A percentile compares a stretch with the other conserved stretches of the same genome.
Conservation (phyloP, 1,284 basidiomycete species). For the Chalciporus sp. region DNA sequence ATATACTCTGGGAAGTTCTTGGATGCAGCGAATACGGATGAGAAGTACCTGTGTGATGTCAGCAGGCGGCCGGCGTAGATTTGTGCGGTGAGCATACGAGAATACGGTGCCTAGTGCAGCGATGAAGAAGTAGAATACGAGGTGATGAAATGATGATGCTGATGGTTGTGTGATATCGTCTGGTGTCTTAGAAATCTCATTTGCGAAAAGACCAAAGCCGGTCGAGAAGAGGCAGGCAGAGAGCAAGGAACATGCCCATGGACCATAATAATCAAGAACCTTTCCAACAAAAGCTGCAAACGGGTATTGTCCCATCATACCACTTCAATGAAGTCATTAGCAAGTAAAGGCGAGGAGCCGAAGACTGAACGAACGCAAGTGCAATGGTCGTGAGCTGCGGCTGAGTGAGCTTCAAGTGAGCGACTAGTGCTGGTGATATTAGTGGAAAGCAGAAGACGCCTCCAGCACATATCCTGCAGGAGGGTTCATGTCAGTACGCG, state of each 20-base stretch:
- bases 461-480: conserved; percentile 63
- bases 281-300: conserved; percentile 62
- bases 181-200: conserved; percentile 50
- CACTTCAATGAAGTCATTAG: conserved; percentile 40
- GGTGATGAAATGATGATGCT: conserved; percentile 48
- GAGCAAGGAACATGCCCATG: conserved; percentile 65
- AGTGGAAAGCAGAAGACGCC: conserved; percentile 78
- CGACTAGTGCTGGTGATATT: conserved; percentile 61
- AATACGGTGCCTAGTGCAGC: conserved; percentile 68
- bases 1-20: conserved; percentile 64
- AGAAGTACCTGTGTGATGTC: conserved; percentile 60
- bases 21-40: conserved; percentile 73
- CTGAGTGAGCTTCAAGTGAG: conserved; percentile 64
- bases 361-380: conserved; percentile 50
- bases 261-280: conserved; percentile 58
- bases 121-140: conserved; percentile 62
- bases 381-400: conserved; percentile 78
- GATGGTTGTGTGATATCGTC: conserved; percentile 42
- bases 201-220: conserved; percentile 64
- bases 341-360: background rate
- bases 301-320: conserved; percentile 71
- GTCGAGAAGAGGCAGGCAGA: conserved; percentile 58
- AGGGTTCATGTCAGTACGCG: conserved; percentile 1
- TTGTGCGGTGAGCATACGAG: conserved; percentile 49
- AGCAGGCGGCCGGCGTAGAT: background rate